Conservation (phyloP, 495 filamentous ascomycete species). For the Zalerion maritima region DNA sequence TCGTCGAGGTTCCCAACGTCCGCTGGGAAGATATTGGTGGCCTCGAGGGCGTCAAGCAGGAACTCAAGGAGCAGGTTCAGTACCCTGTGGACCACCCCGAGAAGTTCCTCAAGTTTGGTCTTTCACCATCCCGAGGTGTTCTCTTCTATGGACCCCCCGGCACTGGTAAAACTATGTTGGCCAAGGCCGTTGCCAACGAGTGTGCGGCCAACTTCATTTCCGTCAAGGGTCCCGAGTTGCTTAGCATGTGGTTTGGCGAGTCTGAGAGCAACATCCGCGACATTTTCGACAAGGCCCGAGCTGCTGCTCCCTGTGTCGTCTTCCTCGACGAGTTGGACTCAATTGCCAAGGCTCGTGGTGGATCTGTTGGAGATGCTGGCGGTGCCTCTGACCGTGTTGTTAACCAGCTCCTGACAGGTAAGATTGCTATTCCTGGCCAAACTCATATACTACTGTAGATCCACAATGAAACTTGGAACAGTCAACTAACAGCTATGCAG, state of each 20-base stretch:
- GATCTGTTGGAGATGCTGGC: constrained; percentile 90
- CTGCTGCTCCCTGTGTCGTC: constrained; percentile 94
- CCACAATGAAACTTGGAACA: no score
- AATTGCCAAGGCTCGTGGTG: constrained; percentile 98
- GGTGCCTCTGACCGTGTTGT: constrained; percentile 98
- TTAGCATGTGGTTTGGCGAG: constrained; percentile 99
- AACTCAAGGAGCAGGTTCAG: constrained; percentile 97
- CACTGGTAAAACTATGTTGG: constrained; percentile 99
- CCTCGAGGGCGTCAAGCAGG: constrained; percentile 94
- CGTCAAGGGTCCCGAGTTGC: constrained; percentile 91
- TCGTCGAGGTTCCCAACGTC: constrained; percentile 97
- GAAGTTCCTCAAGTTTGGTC: constrained; percentile 99
- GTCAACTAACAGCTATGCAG: constrained; percentile 43
- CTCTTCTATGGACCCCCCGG: constrained; percentile 96
- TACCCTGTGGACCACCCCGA: constrained; percentile 99
- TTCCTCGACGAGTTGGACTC: constrained; percentile 99
- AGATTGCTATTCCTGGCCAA: constrained; percentile 23
- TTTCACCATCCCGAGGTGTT: constrained; percentile 95
- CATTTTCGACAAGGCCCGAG: constrained; percentile 98
- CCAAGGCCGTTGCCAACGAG: constrained; percentile 98
- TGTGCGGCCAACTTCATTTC: constrained; percentile 99
- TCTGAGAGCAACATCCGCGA: constrained; percentile 99
- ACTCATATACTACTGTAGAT: no score
- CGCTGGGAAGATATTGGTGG: constrained; percentile 99
- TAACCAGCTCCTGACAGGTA: constrained; percentile 96